Conservation (phyloP, 2,329 filamentous ascomycete species). For the Endocalyx cinctus region DNA sequence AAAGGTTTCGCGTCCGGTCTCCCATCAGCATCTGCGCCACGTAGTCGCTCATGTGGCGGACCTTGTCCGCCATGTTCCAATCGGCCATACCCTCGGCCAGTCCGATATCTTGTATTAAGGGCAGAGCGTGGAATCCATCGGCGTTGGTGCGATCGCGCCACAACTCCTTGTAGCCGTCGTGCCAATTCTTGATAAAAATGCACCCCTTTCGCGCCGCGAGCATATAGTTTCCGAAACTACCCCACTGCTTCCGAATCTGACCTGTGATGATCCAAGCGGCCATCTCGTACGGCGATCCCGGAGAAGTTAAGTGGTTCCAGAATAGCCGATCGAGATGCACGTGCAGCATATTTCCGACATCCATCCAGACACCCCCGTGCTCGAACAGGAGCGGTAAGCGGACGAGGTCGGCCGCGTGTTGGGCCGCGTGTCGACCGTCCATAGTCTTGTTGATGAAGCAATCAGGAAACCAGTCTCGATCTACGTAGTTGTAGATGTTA, state of each 20-base stretch:
- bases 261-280: slow-evolving; percentile 30
- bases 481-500: slow-evolving; percentile 30
- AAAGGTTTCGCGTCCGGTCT: slow-evolving; percentile 28
- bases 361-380: slow-evolving; percentile 34
- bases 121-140: slow-evolving; percentile 25
- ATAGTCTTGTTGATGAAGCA: slow-evolving; percentile 34
- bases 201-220: slow-evolving; percentile 36
- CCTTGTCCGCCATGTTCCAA: slow-evolving; percentile 13
- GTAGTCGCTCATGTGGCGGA: slow-evolving; percentile 30
- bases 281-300: slow-evolving; percentile 23
- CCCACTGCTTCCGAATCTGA: slow-evolving; percentile 28
- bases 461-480: slow-evolving; percentile 27
- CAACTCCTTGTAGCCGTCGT: slow-evolving; percentile 30
- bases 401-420: slow-evolving; percentile 39
- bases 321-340: slow-evolving; percentile 29
- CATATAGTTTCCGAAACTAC: slow-evolving; percentile 37
- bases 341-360: slow-evolving; percentile 31
- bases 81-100: slow-evolving; percentile 25
- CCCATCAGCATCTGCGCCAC: slow-evolving; percentile 32
- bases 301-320: slow-evolving; percentile 26
- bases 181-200: slow-evolving; percentile 39
- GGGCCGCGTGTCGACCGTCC: slow-evolving; percentile 34
- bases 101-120: slow-evolving; percentile 27
- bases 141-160: slow-evolving; percentile 31
- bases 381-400: slow-evolving; percentile 31